Percentiles rank a stretch among this genome's conserved stretches.
These are phyloP conservation scores for Pilatotrama ljubarskyi DNA, from an alignment of 768 basidiomycete genomes.

Conservation along the genomic window DNA sequence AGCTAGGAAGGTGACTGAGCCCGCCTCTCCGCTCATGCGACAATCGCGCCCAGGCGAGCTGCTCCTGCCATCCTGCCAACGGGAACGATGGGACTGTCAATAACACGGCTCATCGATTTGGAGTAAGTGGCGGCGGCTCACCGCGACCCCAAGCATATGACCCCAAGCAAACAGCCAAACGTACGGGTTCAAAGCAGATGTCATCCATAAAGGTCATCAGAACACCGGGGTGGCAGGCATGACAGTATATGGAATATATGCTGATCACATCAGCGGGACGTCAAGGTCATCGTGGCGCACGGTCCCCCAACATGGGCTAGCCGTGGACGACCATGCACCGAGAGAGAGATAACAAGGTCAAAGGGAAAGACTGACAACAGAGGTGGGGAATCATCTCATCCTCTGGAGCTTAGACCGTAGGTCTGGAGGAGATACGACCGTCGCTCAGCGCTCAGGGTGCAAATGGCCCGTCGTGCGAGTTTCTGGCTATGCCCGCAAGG, in stretches of 20 bases:
- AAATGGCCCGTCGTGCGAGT: constrained; percentile 11
- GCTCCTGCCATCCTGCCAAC: not conserved
- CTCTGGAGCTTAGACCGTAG: not conserved
- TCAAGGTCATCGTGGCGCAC: not conserved
- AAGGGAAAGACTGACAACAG: not conserved
- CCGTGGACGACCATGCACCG: not conserved
- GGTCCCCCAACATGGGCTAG: too few species aligned
- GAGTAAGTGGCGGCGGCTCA: not conserved
- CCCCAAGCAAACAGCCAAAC: not conserved
- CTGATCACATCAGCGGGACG: constrained; percentile 7
- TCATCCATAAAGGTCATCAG: constrained; percentile 11
- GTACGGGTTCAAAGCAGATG: not conserved
- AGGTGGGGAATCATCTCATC: not conserved
- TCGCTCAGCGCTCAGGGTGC: not conserved
- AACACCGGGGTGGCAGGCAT: not conserved
- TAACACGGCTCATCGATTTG: not conserved
- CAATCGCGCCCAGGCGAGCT: not conserved
- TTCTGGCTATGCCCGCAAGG: not conserved
- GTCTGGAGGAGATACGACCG: constrained; percentile 3
- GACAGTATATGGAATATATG: constrained; percentile 8
- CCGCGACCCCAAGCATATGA: not conserved
- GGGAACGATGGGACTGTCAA: not conserved
- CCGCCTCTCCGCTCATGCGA: not conserved
- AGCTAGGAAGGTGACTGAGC: not conserved
- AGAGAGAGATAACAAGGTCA: not conserved